Conservation (phyloP, 345 rosid genomes). For the Euphorbia lathyris region DNA sequence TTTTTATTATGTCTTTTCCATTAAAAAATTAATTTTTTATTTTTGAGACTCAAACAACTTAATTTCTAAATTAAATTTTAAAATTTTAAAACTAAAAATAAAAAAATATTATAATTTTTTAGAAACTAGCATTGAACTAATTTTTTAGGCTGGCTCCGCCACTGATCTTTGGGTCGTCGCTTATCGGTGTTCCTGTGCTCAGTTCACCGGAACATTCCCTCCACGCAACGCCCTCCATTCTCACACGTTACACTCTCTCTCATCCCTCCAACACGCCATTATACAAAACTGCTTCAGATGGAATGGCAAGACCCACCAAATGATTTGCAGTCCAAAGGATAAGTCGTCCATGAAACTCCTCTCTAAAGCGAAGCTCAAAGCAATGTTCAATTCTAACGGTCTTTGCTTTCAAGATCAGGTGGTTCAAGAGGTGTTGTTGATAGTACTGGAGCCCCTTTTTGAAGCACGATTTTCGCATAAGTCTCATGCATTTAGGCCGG, state of each 20-base stretch:
- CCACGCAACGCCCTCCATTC: constrained; percentile 75
- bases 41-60: no score
- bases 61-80: no score
- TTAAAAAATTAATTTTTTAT: no score
- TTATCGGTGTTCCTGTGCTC: constrained; percentile 80
- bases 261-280: constrained; percentile 67
- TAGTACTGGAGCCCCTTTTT: constrained; percentile 81
- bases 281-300: constrained; percentile 57
- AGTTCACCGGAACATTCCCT: constrained; percentile 82
- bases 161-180: constrained; percentile 95
- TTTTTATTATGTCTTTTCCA: no score
- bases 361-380: constrained; percentile 59
- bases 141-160: no score
- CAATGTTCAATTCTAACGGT: constrained; percentile 42
- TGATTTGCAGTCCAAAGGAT: constrained; percentile 68
- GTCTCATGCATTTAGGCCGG: constrained; percentile 82
- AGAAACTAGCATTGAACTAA: no score
- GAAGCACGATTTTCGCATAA: constrained; percentile 72
- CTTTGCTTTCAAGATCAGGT: constrained; percentile 86
- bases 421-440: constrained; percentile 80
- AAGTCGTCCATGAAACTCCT: constrained; percentile 31
- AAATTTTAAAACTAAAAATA: no score
- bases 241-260: constrained; percentile 60
- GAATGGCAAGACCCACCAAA: constrained; percentile 65
- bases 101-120: no score